Evolutionary conservation across 257 asterid genomes (phyloP).

Genomic region (Leonotis leonurus): DNA sequence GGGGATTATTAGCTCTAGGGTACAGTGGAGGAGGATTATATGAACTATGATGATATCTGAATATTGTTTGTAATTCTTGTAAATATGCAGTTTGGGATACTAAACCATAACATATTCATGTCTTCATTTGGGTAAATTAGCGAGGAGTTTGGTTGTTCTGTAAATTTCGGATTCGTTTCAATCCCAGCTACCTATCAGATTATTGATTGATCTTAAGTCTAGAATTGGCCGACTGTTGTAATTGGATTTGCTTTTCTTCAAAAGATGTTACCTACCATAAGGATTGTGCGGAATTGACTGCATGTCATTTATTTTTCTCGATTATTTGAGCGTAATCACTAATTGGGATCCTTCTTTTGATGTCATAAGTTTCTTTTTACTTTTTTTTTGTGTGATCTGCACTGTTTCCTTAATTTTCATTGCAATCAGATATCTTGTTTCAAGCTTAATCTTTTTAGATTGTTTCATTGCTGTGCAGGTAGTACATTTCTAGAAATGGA

Average conservation of each 20-base stretch:
- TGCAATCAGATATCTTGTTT: neutral
- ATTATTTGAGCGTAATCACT: neutral
- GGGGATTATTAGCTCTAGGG: neutral
- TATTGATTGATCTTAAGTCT: neutral
- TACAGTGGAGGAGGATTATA: neutral
- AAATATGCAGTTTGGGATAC: neutral
- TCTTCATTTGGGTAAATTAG: constrained; percentile 3
- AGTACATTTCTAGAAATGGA: constrained; percentile 51
- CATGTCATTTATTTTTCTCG: neutral
- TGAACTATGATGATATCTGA: neutral
- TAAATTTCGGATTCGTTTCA: neutral
- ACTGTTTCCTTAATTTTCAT: neutral
- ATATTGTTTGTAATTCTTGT: neutral
- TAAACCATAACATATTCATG: neutral
- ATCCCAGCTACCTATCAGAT: neutral
- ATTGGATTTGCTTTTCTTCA: neutral
- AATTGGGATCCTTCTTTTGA: neutral
- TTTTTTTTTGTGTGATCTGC: neutral
- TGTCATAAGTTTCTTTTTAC: neutral
- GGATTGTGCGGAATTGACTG: neutral
- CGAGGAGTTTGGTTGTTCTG: neutral
- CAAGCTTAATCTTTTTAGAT: neutral
- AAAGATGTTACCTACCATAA: neutral
- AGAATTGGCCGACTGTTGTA: neutral
- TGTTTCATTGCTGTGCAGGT: constrained; percentile 31